A percentile compares a stretch with the other conserved stretches of the same genome.
Evolutionary conservation across 441 rosid species (phyloP).

Genomic region (Syzygium malaccense): DNA sequence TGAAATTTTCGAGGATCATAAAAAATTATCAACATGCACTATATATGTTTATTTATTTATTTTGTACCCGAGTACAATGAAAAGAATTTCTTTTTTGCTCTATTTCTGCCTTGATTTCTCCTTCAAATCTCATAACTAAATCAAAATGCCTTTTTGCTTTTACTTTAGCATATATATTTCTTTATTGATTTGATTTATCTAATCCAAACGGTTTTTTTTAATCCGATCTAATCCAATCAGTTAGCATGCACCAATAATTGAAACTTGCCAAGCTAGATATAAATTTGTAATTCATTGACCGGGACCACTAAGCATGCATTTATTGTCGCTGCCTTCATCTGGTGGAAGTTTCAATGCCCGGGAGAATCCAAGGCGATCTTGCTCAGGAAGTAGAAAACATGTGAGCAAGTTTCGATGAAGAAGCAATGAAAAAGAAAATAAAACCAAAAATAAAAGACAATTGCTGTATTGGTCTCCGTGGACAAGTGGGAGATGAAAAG

Average conservation of each 20-base stretch:
- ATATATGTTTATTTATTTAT: too few relatives aligned
- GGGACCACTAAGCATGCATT: accelerated
- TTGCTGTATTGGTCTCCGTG: too few relatives aligned
- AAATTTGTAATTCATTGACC: too few relatives aligned
- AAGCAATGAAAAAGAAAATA: too few relatives aligned
- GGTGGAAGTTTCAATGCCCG: background rate
- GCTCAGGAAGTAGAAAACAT: background rate
- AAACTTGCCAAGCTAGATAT: background rate
- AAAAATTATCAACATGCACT: too few relatives aligned
- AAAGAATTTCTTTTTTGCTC: background rate
- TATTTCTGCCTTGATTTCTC: background rate
- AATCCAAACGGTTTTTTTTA: too few relatives aligned
- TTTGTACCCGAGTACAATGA: background rate
- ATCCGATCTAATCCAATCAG: background rate
- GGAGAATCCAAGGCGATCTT: background rate
- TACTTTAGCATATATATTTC: background rate
- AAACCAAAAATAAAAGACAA: background rate
- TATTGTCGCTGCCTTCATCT: accelerated
- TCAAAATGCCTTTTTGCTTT: background rate
- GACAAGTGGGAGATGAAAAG: too few relatives aligned
- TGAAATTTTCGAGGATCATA: too few relatives aligned
- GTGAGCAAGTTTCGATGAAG: background rate
- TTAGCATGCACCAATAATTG: background rate
- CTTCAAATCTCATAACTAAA: background rate
- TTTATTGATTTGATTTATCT: background rate